phyloP scores from a whole-genome alignment of 202 grass and related monocot species.

The Zizania palustris region DNA sequence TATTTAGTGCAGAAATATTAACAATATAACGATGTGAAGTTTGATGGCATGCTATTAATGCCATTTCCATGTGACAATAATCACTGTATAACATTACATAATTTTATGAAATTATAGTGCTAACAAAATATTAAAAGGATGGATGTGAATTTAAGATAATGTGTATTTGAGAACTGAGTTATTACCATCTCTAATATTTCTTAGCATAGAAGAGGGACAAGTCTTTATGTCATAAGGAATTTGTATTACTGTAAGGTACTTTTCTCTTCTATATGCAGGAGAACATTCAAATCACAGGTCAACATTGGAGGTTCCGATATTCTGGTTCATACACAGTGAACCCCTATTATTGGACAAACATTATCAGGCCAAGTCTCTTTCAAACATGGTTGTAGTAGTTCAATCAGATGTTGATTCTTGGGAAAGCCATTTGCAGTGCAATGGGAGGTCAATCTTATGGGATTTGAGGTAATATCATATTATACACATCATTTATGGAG shows the following conservation, averaged over 20 bases:
- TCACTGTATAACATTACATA: not conserved
- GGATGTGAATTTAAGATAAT: not conserved
- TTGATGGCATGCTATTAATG: not conserved
- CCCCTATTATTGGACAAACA: constrained; percentile 89
- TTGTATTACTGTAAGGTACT: constrained; percentile 12
- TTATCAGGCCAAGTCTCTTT: constrained; percentile 91
- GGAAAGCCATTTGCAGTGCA: constrained; percentile 98
- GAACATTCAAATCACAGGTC: constrained; percentile 73
- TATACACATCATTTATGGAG: not conserved
- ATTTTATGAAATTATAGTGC: not conserved
- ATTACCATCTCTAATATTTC: not conserved
- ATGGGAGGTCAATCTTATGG: constrained; percentile 78
- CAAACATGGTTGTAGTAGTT: constrained; percentile 94
- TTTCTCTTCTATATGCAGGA: constrained; percentile 57
- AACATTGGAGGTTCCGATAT: constrained; percentile 93
- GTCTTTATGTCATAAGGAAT: constrained; percentile 10
- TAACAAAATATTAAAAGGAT: not conserved
- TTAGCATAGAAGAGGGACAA: not conserved
- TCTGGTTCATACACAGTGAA: constrained; percentile 95
- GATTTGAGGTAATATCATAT: constrained; percentile 70
- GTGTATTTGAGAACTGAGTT: constrained; percentile 10
- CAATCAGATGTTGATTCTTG: constrained; percentile 85
- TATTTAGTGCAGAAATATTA: not conserved
- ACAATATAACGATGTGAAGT: not conserved
- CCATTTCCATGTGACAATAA: not conserved